Evolutionary conservation across 2,329 filamentous ascomycete genomes (phyloP).

Genomic region (Arthrobotrys conoides): DNA sequence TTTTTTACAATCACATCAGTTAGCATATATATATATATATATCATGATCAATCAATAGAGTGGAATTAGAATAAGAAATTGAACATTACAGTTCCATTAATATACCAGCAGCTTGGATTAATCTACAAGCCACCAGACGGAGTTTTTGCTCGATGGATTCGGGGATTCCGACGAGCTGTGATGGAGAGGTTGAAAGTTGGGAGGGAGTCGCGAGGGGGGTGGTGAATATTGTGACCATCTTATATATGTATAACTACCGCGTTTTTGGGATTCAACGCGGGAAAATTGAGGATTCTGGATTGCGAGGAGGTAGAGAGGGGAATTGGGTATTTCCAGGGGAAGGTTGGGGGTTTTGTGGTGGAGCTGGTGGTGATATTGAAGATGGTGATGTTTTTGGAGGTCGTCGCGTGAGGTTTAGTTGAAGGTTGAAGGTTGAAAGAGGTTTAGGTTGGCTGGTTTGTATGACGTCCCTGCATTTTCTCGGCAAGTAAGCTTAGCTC

Average conservation of each 20-base stretch:
- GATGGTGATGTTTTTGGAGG: background rate
- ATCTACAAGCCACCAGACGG: slow-evolving; percentile 78
- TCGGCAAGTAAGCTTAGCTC: background rate
- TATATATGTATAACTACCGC: too few species aligned
- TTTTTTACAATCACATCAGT: too few species aligned
- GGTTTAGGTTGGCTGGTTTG: too few species aligned
- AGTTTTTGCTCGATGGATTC: slow-evolving; percentile 79
- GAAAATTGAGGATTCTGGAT: background rate
- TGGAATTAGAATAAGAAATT: too few species aligned
- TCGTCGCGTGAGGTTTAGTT: background rate
- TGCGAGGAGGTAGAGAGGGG: background rate
- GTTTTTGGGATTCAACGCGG: too few species aligned
- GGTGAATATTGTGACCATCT: slow-evolving; percentile 70
- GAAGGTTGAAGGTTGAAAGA: background rate
- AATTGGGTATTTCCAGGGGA: too few species aligned
- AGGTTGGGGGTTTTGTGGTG: background rate
- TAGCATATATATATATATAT: too few species aligned
- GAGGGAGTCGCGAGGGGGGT: slow-evolving; percentile 81
- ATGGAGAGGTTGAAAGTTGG: slow-evolving; percentile 75
- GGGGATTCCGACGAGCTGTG: slow-evolving; percentile 74
- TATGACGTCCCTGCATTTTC: background rate
- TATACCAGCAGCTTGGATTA: slow-evolving; percentile 83
- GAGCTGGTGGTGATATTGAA: background rate
- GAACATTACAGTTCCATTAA: slow-evolving; percentile 87
- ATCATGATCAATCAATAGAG: too few species aligned